Evolutionary conservation across 768 basidiomycete genomes (phyloP).

Genomic region (Phanerochaete sordida): DNA sequence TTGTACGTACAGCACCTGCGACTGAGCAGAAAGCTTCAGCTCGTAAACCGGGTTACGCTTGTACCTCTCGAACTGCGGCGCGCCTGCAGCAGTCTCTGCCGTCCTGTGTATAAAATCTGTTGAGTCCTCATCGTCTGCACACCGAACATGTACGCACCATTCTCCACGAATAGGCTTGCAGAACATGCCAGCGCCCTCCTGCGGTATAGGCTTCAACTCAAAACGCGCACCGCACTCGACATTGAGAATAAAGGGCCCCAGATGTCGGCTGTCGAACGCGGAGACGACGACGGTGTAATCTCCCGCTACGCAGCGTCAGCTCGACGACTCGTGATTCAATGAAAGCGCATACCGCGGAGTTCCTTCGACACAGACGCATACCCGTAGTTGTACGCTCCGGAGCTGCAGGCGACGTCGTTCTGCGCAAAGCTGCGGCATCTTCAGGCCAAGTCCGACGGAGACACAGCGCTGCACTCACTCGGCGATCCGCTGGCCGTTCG

Average conservation of each 20-base stretch:
- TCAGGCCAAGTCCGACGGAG: not conserved
- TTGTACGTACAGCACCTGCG: slow-evolving; percentile 58
- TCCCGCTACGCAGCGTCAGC: slow-evolving; percentile 46
- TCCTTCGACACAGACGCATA: slow-evolving; percentile 51
- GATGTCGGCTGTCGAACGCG: slow-evolving; percentile 69
- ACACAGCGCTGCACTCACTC: slow-evolving; percentile 51
- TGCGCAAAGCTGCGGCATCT: slow-evolving; percentile 42
- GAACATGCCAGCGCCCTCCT: slow-evolving; percentile 94
- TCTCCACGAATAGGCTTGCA: slow-evolving; percentile 58
- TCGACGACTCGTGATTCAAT: not conserved
- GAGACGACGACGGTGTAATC: slow-evolving; percentile 85
- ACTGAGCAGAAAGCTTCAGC: slow-evolving; percentile 45
- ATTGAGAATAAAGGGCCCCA: slow-evolving; percentile 61
- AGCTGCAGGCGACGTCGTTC: slow-evolving; percentile 68
- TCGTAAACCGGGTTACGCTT: slow-evolving; percentile 66
- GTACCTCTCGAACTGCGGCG: slow-evolving; percentile 66
- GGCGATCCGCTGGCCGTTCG: slow-evolving; percentile 65
- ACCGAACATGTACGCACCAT: slow-evolving; percentile 50
- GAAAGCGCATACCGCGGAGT: slow-evolving; percentile 45
- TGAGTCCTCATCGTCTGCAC: not conserved
- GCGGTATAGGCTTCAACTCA: slow-evolving; percentile 58
- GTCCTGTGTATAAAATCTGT: slow-evolving; percentile 40
- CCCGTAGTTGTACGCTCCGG: slow-evolving; percentile 82
- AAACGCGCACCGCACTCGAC: slow-evolving; percentile 62
- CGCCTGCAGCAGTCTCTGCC: slow-evolving; percentile 55